A percentile compares a stretch with the other conserved stretches of the same genome.
Conservation (phyloP, 2,329 filamentous ascomycete genomes). For the Fusarium staphyleae region DNA sequence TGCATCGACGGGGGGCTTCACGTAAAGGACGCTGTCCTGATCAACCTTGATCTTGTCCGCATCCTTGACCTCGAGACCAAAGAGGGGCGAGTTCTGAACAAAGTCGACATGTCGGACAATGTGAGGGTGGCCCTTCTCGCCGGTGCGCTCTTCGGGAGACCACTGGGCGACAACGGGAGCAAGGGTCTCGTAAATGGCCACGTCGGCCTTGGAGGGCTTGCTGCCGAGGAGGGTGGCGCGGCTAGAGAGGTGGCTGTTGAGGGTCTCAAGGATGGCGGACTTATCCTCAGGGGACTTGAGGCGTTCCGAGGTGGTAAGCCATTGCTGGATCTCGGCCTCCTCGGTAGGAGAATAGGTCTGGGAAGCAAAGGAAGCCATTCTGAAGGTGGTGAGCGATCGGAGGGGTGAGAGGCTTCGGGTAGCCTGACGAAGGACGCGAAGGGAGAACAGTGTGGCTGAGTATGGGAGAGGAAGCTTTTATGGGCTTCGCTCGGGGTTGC, state of each 20-base stretch:
- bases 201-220: slow-evolving; percentile 88
- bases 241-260: slow-evolving; percentile 87
- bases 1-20: slow-evolving; percentile 86
- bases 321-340: slow-evolving; percentile 87
- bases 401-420: slow-evolving; percentile 49
- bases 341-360: slow-evolving; percentile 79
- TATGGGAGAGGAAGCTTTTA: slow-evolving; percentile 35
- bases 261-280: slow-evolving; percentile 73
- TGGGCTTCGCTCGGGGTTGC: slow-evolving; percentile 34
- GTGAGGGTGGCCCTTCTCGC: slow-evolving; percentile 87
- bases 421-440: slow-evolving; percentile 48
- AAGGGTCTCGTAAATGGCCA: slow-evolving; percentile 81
- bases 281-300: slow-evolving; percentile 66
- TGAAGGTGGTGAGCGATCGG: slow-evolving; percentile 44
- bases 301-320: slow-evolving; percentile 79
- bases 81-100: slow-evolving; percentile 86
- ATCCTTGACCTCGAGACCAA: slow-evolving; percentile 72
- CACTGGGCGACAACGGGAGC: slow-evolving; percentile 79
- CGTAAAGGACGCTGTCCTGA: slow-evolving; percentile 79
- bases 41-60: slow-evolving; percentile 81
- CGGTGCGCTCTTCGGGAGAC: slow-evolving; percentile 86
- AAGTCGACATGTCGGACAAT: slow-evolving; percentile 93
- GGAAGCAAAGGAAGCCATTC: slow-evolving; percentile 71
- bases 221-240: slow-evolving; percentile 88
- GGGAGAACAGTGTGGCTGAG: slow-evolving; percentile 51